Base-by-base conservation (phyloP, 116 monocot genomes). In the Cymodocea nodosa region DNA sequence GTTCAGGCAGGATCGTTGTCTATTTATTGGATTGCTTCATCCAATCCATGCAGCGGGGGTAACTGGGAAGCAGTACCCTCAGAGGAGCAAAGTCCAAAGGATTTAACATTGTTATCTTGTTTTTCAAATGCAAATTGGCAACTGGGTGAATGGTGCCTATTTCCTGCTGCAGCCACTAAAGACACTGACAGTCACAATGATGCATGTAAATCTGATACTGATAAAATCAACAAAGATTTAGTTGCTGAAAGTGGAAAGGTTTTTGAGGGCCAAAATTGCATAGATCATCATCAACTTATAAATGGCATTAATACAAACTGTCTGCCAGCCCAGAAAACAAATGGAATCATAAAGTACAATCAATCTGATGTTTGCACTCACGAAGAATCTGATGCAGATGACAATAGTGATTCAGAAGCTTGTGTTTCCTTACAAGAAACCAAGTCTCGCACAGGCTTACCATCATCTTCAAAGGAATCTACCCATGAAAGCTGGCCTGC, bases 1-100 rank as follows among this genome's bases (percentile, higher is more conserved):
- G 85, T 97, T 74, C 81, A 90, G 80, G 78, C 85, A 36, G 85
- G 71, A 55, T 87, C 97, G 24, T 79, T 97, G 19, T 73, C 80
- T 65, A 83, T 97, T 16, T 80, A 87, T 71, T 97, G 97, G 97
- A 85, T 85, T 5, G 81, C 90, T 63, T 90, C 90, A 57, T 83
- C 91, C 22, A 73, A 74, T 64, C 62, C 77, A 69, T 85, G 79
- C 53, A 25, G 70, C 54, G 81, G 73, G 10, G 69, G 74, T 53
- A 73, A 78, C 72, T 72, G 81, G 69, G 62, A 72, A 49, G 56
- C 62, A 63, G 78, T 78, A 59, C 97, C 97, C 12, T 18, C 81
- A 60, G 88, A 85, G 70, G 83, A 87, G 65, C 90, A 90, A 72
- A 87, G 80, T 35, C 97, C 90, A 25, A 88, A 87, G 67, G 79